A percentile compares a stretch with the other conserved stretches of the same genome.
phyloP scores from a whole-genome alignment of 2,329 filamentous ascomycete species.

The Aspergillus sp. region DNA sequence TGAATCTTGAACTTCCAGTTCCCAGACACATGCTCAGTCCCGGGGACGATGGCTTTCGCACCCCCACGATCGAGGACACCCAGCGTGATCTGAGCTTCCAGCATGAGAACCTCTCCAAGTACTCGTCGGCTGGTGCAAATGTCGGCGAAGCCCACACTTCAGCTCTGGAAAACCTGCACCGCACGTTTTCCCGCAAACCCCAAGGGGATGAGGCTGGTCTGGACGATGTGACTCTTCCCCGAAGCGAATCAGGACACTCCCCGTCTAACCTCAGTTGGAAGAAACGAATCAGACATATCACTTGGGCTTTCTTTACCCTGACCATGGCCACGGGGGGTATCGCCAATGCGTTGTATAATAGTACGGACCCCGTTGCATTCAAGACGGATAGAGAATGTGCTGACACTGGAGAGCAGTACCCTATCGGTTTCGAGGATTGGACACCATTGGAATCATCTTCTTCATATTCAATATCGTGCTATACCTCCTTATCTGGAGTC shows the following conservation, averaged over 20 bases:
- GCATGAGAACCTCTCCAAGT: constrained; percentile 11
- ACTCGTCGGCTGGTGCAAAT: constrained; percentile 12
- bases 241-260: constrained; percentile 14
- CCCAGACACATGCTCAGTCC: constrained; percentile 37
- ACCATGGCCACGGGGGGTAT: constrained; percentile 63
- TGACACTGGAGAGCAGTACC: constrained; percentile 42
- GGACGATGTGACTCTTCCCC: constrained; percentile 15
- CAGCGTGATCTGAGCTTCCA: constrained; percentile 22
- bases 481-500: constrained; percentile 61
- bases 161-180: constrained; percentile 27
- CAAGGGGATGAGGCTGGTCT: constrained; percentile 10
- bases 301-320: constrained; percentile 78
- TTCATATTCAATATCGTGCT: constrained; percentile 64
- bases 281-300: constrained; percentile 60
- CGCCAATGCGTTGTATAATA: constrained; percentile 57
- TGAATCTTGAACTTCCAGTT: constrained; percentile 18
- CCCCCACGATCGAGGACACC: constrained; percentile 46
- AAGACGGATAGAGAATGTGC: background rate
- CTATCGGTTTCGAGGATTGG: constrained; percentile 56
- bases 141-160: constrained; percentile 27
- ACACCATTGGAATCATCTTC: constrained; percentile 59
- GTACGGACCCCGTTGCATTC: constrained; percentile 41
- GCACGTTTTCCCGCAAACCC: constrained; percentile 19
- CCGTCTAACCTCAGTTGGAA: constrained; percentile 44
- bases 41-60: constrained; percentile 45